Evolutionary conservation across 1,284 basidiomycete species (phyloP), one percentile per base, ranked within the genome.

Genomic region (Moesziomyces globuligerus): DNA sequence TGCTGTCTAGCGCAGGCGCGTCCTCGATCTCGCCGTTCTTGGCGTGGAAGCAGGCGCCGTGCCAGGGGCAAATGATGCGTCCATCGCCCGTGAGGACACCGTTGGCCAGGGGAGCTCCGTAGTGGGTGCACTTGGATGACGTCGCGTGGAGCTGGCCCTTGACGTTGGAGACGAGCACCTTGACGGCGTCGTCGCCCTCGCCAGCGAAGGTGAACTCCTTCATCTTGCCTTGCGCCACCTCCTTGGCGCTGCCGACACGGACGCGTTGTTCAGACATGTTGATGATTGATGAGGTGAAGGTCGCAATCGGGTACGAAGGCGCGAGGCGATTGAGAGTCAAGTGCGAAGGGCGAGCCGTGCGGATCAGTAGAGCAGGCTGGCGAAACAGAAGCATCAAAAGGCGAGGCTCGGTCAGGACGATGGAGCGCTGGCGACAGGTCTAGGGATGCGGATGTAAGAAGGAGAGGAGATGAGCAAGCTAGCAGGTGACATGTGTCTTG

Each of bases 11-110:
- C 10, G 92, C 94, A 8, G 94, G 94, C 0, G 93, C 90, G 82
- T 97, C 93, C 86, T 96, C 93, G 54, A 84, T 83, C 50, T 86
- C 86, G 40, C 85, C 84, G 3, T 77, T 80, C 37, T 72, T 74
- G 66, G 92, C 87, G 73, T 91, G 90, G 87, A 94, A 95, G 84
- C 92, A 94, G 34, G 93, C 93, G 84, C 92, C 92, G 82, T 94
- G 92, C 92, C 92, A 94, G 7, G 92, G 92, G 80, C 91, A 83
- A 48, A 91, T 88, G 37, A 94, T 86, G 69, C 91, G 85, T 7
- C 91, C 92, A 77, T 91, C 89, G 26, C 88, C 86, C 9, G 90
- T 89, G 48, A 95, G 85, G 7, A 92, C 89, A 61, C 93, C 93
- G 82, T 93, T 92, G 7, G 85, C 87, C n/a, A 94, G 86, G 9